Percentiles rank a stretch among this genome's conserved stretches.
phyloP scores from a whole-genome alignment of 2,329 filamentous ascomycete genomes.

The Drechslerella dactyloides region DNA sequence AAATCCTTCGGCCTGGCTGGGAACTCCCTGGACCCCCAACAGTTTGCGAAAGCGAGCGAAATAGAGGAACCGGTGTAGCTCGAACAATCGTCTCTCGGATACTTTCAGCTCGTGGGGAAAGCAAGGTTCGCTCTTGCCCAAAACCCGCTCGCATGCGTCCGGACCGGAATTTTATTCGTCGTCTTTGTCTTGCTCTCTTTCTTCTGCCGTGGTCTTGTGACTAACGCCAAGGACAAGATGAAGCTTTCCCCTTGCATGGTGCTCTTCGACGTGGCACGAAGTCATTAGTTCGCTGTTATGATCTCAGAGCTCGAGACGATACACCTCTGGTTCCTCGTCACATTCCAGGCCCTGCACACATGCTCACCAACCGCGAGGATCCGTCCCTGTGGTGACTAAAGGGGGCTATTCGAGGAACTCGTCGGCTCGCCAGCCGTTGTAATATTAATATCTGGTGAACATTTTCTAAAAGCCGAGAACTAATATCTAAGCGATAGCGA shows the following conservation, averaged over 20 bases:
- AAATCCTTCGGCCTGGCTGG: background rate
- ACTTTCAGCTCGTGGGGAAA: background rate
- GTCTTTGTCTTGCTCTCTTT: background rate
- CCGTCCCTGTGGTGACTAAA: no score
- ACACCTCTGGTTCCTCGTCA: constrained; percentile 3
- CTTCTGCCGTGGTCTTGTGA: background rate
- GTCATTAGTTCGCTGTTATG: constrained; percentile 30
- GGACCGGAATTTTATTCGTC: no score
- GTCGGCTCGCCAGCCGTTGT: no score
- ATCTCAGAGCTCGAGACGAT: constrained; percentile 14
- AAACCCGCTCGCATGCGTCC: no score
- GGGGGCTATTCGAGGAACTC: no score
- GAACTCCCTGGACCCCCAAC: background rate
- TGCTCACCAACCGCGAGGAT: no score
- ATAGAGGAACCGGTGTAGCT: background rate
- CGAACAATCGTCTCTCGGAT: background rate
- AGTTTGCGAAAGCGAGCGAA: background rate
- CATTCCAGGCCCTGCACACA: background rate
- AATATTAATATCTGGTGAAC: no score
- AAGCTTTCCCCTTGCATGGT: constrained; percentile 4
- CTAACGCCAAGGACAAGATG: background rate
- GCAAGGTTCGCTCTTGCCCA: no score
- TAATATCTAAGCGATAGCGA: no score
- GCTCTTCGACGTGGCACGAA: constrained; percentile 34
- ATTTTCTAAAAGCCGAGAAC: no score